Conservation (phyloP, 257 asterid genomes). For the Nicotiana tomentosiformis region DNA sequence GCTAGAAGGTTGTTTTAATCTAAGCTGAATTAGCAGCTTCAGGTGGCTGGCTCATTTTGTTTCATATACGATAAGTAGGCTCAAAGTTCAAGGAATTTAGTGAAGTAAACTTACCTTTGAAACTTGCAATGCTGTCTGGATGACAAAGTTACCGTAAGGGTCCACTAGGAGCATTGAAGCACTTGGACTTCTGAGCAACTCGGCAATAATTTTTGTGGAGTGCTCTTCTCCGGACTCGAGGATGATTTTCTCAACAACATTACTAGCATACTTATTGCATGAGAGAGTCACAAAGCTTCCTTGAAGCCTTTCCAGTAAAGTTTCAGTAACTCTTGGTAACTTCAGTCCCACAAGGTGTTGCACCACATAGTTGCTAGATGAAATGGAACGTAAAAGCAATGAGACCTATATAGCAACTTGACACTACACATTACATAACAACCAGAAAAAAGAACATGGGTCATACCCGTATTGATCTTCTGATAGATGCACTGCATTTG, state of each 20-base stretch:
- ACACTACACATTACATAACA: background rate
- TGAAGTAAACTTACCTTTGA: slow-evolving; percentile 38
- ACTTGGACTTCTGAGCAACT: slow-evolving; percentile 38
- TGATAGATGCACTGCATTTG: slow-evolving; percentile 43
- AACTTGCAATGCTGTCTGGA: slow-evolving; percentile 51
- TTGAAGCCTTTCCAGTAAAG: slow-evolving; percentile 35
- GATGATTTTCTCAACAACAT: slow-evolving; percentile 68
- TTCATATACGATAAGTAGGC: background rate
- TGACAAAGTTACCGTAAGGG: slow-evolving; percentile 73
- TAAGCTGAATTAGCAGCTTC: background rate
- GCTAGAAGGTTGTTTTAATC: background rate
- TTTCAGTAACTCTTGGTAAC: slow-evolving; percentile 30
- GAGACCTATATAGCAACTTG: background rate
- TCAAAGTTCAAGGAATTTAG: background rate
- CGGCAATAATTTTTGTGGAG: slow-evolving; percentile 29
- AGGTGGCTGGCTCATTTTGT: background rate
- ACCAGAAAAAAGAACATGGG: slow-evolving; percentile 1
- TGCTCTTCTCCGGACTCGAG: slow-evolving; percentile 24
- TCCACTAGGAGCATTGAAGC: slow-evolving; percentile 47
- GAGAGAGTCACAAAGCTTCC: slow-evolving; percentile 49
- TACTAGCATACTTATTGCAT: slow-evolving; percentile 65
- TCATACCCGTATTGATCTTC: slow-evolving; percentile 73
- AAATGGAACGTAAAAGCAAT: background rate
- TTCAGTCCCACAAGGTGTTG: slow-evolving; percentile 57
- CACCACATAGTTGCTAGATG: slow-evolving; percentile 69